These are phyloP conservation scores for Candida piceae DNA, from an alignment of 805 yeast genomes.

Conservation along the genomic window DNA sequence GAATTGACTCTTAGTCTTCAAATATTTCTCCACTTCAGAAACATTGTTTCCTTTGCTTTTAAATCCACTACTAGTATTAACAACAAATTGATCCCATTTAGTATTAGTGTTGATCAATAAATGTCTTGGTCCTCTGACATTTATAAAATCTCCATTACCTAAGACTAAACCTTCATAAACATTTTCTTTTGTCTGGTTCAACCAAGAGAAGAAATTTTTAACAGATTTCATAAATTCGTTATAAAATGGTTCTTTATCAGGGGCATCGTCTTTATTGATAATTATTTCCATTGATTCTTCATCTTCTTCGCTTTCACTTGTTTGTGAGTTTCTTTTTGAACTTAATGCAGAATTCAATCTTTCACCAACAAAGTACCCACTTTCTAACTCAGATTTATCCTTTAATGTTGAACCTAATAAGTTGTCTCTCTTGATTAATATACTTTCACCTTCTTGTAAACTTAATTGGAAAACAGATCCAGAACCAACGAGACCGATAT, in stretches of 20 bases:
- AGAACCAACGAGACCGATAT: slow-evolving; percentile 46
- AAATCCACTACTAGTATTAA: slow-evolving; percentile 1
- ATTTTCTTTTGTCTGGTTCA: neutral
- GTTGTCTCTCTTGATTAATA: slow-evolving; percentile 41
- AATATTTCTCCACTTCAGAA: slow-evolving; percentile 17
- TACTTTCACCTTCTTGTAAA: slow-evolving; percentile 41
- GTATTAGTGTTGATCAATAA: slow-evolving; percentile 43
- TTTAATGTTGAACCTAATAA: slow-evolving; percentile 47
- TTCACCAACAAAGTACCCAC: slow-evolving; percentile 15
- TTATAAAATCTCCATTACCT: slow-evolving; percentile 41
- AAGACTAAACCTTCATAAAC: slow-evolving; percentile 13
- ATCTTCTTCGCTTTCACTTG: slow-evolving; percentile 2
- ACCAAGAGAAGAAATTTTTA: neutral
- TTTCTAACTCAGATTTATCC: slow-evolving; percentile 39
- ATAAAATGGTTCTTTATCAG: slow-evolving; percentile 3
- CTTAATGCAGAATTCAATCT: slow-evolving; percentile 6
- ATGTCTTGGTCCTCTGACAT: slow-evolving; percentile 51
- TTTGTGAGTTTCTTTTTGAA: slow-evolving; percentile 7
- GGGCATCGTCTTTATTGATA: slow-evolving; percentile 10
- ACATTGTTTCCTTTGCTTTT: slow-evolving; percentile 3
- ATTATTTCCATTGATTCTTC: slow-evolving; percentile 5
- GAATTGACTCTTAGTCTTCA: slow-evolving; percentile 17
- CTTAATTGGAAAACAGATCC: slow-evolving; percentile 49
- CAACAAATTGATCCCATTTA: slow-evolving; percentile 22
- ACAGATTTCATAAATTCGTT: slow-evolving; percentile 3